Conservation (phyloP, 2,329 filamentous ascomycete genomes). For the Pseudogymnoascus sp. region DNA sequence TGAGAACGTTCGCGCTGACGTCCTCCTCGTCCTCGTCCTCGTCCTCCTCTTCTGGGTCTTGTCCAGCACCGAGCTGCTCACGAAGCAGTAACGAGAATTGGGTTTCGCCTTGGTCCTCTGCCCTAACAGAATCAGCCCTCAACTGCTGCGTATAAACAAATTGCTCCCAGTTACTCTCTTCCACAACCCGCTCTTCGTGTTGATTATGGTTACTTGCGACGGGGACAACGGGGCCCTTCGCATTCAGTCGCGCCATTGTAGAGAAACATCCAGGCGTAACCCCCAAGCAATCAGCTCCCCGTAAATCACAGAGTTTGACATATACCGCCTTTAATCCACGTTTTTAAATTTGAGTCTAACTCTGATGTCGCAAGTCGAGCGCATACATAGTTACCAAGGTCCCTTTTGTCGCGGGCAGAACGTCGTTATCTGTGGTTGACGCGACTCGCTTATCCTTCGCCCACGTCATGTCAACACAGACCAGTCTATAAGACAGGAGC, state of each 20-base stretch:
- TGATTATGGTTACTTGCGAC: neutral
- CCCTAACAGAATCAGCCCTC: neutral
- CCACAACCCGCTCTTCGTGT: neutral
- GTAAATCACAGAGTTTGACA: neutral
- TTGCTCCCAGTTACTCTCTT: neutral
- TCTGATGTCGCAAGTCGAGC: neutral
- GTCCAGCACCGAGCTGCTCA: neutral
- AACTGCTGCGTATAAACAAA: neutral
- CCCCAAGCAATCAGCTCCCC: neutral
- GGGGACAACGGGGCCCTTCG: neutral
- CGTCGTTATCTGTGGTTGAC: neutral
- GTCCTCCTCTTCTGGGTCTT: conserved; percentile 2
- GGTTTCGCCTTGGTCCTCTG: neutral
- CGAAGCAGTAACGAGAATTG: neutral
- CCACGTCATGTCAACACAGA: conserved; percentile 7
- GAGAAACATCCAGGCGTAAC: neutral
- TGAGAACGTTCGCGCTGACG: neutral
- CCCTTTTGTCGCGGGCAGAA: neutral
- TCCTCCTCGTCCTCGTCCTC: conserved; percentile 3
- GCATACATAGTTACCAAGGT: neutral
- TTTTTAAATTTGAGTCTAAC: neutral
- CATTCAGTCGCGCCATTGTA: neutral
- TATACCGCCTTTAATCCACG: neutral
- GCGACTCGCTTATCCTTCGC: neutral
- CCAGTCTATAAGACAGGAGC: neutral